Evolutionary conservation across 2,329 filamentous ascomycete genomes (phyloP).

Genomic region (Zymoseptoria brevis): DNA sequence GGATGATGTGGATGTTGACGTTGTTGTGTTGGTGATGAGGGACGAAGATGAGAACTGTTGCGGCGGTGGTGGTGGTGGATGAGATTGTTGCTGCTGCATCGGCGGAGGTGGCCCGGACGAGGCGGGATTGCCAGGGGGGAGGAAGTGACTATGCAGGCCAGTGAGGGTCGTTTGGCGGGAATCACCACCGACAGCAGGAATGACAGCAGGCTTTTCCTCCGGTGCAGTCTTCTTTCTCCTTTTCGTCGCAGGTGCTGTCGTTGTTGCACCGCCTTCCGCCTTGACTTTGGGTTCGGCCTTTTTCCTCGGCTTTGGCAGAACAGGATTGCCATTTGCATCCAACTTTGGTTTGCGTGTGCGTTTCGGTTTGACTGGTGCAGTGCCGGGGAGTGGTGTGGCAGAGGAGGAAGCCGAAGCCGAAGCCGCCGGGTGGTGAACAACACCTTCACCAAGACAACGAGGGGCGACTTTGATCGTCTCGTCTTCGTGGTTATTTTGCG

Average conservation of each 20-base stretch:
- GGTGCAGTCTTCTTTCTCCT: constrained; percentile 29
- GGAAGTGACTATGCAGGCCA: constrained; percentile 31
- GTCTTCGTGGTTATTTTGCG: constrained; percentile 11
- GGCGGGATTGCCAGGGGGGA: constrained; percentile 15
- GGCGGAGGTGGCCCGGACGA: constrained; percentile 11
- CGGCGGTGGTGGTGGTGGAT: constrained; percentile 17
- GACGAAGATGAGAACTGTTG: constrained; percentile 12
- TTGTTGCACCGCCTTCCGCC: constrained; percentile 24
- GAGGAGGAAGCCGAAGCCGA: constrained; percentile 18
- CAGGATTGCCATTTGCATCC: constrained; percentile 32
- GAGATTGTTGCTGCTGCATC: constrained; percentile 22
- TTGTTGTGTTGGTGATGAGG: not conserved
- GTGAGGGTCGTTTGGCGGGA: constrained; percentile 35
- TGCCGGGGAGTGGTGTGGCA: constrained; percentile 21
- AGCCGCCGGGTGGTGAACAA: constrained; percentile 21
- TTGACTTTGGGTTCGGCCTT: constrained; percentile 41
- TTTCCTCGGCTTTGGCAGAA: constrained; percentile 37
- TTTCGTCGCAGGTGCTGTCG: constrained; percentile 42
- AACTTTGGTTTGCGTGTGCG: constrained; percentile 35
- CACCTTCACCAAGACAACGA: constrained; percentile 28
- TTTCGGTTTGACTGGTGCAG: constrained; percentile 31
- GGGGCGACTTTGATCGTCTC: constrained; percentile 23
- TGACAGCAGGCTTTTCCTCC: constrained; percentile 6
- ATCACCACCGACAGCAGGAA: constrained; percentile 15
- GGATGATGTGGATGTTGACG: constrained; percentile 1